These are phyloP conservation scores for Bjerkandera adusta DNA, from an alignment of 1,284 basidiomycete species.

Conservation along the genomic window DNA sequence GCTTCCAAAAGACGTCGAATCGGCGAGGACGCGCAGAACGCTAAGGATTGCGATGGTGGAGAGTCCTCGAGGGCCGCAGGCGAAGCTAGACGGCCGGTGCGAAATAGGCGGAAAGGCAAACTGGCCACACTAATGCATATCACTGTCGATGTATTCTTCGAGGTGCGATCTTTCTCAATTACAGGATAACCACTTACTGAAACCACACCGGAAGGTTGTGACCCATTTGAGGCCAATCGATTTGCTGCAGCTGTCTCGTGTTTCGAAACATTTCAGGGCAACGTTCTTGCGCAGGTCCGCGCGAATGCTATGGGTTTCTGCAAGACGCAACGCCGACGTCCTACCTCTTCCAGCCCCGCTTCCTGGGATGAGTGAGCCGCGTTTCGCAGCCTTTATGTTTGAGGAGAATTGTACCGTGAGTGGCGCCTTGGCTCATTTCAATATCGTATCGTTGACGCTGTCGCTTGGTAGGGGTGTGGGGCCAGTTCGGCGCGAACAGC, in stretches of 20 bases:
- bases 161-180: slow-evolving; percentile 19
- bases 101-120: no score
- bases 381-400: slow-evolving; percentile 22
- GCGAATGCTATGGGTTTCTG: slow-evolving; percentile 12
- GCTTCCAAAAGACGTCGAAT: no score
- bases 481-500: slow-evolving; percentile 4
- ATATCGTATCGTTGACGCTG: background rate
- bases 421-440: no score
- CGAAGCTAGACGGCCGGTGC: no score
- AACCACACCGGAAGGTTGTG: slow-evolving; percentile 19
- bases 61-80: no score
- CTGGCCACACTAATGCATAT: slow-evolving; percentile 24
- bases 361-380: slow-evolving; percentile 15
- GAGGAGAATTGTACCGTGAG: slow-evolving; percentile 16
- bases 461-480: slow-evolving; percentile 8
- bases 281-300: slow-evolving; percentile 10
- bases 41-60: no score
- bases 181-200: background rate
- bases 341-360: slow-evolving; percentile 11
- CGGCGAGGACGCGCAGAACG: no score
- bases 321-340: slow-evolving; percentile 9
- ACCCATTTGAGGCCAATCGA: slow-evolving; percentile 22
- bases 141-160: slow-evolving; percentile 29
- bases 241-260: slow-evolving; percentile 26
- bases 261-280: slow-evolving; percentile 20